Conservation (phyloP, 129 eudicot genomes). For the Arctium minus region DNA sequence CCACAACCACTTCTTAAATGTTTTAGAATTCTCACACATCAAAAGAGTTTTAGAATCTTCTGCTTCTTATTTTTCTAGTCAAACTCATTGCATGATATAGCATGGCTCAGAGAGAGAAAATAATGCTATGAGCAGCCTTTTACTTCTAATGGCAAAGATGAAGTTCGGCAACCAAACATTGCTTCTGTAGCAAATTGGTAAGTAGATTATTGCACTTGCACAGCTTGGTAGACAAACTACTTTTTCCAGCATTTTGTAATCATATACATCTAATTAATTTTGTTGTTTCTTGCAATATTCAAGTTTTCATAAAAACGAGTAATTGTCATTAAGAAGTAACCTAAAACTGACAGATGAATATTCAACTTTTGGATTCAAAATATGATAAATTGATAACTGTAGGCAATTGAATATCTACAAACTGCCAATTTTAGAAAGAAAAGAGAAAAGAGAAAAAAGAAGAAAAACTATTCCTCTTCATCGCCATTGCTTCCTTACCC, state of each 20-base stretch:
- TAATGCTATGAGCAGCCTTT: not conserved
- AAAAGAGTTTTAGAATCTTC: not conserved
- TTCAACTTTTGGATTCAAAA: not conserved
- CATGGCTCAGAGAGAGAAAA: not conserved
- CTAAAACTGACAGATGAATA: not conserved
- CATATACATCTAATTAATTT: not conserved
- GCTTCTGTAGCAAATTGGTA: not conserved
- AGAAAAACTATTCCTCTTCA: no score
- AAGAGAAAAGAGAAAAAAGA: no score
- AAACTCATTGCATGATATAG: no score
- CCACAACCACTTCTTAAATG: not conserved
- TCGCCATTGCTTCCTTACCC: no score
- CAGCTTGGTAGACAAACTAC: not conserved
- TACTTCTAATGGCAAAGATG: no score
- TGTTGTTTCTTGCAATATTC: not conserved
- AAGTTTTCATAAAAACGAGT: not conserved
- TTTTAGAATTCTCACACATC: not conserved
- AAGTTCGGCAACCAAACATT: not conserved
- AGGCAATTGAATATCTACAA: no score
- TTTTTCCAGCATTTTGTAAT: no score
- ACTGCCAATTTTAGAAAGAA: no score
- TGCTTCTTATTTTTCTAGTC: not conserved
- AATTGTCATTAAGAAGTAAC: not conserved
- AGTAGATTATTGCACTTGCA: not conserved
- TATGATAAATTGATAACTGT: no score